These are phyloP conservation scores for Ogataea methanolica DNA, from an alignment of 805 yeast species.

Conservation along the genomic window DNA sequence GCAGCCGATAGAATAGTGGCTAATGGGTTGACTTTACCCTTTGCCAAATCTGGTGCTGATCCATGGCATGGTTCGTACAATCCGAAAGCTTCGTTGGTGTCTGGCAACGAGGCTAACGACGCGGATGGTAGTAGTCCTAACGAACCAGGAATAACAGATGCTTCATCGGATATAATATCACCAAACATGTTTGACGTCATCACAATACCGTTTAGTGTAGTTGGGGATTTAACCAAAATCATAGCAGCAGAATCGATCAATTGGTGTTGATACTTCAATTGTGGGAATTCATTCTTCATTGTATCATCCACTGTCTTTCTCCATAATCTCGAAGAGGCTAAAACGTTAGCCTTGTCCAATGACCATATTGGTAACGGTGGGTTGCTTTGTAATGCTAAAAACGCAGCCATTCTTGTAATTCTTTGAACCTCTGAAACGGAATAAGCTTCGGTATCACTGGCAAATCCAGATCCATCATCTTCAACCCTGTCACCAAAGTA, in stretches of 20 bases:
- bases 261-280: conserved; percentile 82
- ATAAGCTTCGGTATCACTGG: conserved; percentile 92
- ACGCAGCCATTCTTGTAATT: conserved; percentile 97
- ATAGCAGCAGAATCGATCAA: conserved; percentile 98
- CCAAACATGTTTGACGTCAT: conserved; percentile 97
- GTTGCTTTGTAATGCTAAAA: conserved; percentile 84
- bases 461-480: conserved; percentile 81
- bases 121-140: conserved; percentile 95
- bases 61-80: conserved; percentile 98
- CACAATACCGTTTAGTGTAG: conserved; percentile 85
- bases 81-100: conserved; percentile 90
- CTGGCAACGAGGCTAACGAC: conserved; percentile 95
- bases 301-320: conserved; percentile 87
- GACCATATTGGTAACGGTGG: conserved; percentile 98
- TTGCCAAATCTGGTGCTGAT: conserved; percentile 90
- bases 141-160: conserved; percentile 97
- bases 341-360: conserved; percentile 93
- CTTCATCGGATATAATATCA: conserved; percentile 96
- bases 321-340: conserved; percentile 96
- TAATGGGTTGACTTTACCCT: conserved; percentile 87
- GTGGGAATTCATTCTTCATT: conserved; percentile 85
- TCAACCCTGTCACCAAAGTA: conserved; percentile 95
- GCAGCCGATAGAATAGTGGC: conserved; percentile 96
- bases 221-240: conserved; percentile 91
- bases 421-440: conserved; percentile 89